These are phyloP conservation scores for Penicillium glabrum DNA, from an alignment of 2,329 filamentous ascomycete genomes.

Conservation along the genomic window DNA sequence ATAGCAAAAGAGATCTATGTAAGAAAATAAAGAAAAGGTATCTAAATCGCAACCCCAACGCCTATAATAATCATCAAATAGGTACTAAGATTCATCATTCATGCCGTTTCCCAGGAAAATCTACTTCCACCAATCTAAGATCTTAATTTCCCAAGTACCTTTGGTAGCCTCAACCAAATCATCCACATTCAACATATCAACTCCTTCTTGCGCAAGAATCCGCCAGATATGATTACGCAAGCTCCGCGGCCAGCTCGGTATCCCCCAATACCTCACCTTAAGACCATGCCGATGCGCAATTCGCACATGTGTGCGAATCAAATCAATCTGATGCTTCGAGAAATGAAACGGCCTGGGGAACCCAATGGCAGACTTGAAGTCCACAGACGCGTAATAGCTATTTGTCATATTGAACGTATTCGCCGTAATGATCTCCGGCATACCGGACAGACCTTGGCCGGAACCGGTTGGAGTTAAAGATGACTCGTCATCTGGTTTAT, in stretches of 20 bases:
- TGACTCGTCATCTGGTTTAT: not conserved
- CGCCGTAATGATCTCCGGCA: constrained; percentile 35
- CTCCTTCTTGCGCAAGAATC: constrained; percentile 54
- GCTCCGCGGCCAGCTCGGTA: constrained; percentile 56
- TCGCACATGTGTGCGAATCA: constrained; percentile 53
- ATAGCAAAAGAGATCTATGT: not conserved
- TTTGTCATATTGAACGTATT: constrained; percentile 51
- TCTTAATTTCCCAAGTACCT: constrained; percentile 46
- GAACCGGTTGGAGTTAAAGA: constrained; percentile 9
- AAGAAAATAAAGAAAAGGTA: constrained; percentile 6
- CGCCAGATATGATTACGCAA: constrained; percentile 57
- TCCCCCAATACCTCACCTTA: constrained; percentile 58
- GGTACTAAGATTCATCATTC: constrained; percentile 3
- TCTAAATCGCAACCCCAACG: constrained; percentile 4
- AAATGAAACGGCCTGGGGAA: constrained; percentile 52
- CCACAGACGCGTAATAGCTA: constrained; percentile 59
- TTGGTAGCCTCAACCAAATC: constrained; percentile 52
- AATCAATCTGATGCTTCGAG: constrained; percentile 44
- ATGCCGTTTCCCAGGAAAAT: not conserved
- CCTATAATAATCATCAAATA: not conserved
- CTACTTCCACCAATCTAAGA: constrained; percentile 36
- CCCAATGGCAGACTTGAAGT: constrained; percentile 52
- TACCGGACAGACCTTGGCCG: constrained; percentile 50
- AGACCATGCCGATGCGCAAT: constrained; percentile 54
- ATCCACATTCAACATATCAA: constrained; percentile 60